Evolutionary conservation across 2,329 filamentous ascomycete species (phyloP), one percentile per base, ranked within the genome.

Genomic region (Monascus ruber): DNA sequence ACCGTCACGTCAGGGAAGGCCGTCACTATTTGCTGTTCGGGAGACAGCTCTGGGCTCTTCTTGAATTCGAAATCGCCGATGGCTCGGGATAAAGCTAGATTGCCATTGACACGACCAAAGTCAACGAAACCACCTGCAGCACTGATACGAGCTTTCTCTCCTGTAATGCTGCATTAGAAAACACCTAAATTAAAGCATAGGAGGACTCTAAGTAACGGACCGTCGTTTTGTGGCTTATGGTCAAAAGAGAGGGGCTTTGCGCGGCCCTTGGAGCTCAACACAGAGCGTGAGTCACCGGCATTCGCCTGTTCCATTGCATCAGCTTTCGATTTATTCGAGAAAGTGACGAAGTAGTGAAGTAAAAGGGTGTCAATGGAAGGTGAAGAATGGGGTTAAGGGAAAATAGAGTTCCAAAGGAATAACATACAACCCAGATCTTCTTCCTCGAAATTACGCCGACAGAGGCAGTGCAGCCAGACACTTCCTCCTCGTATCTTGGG

Each of bases 61-160:
- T 98, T 98, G 76, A 98, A 98, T 63, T 98, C 91, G 59, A 98
- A 98, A 64, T 98, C 91, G 53, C 91, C 91, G 64, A 98, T 95
- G 53, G 91, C 91, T 64, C 91, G 84, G 46, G 91, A 98, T 45
- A 98, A 73, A 35, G 91, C 91, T 34, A 98, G 78, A 65, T 98
- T 98, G 61, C 91, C 91, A 63, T 98, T 98, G 54, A 98, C 91
- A 59, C 91, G 85, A 47, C 91, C 91, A 60, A 96, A 98, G 64
- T 98, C 91, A 58, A 98, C 91, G 54, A 96, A 96, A 36, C 91
- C 91, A 60, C 91, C 91, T 34, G 91, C 91, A 42, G 89, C 88
- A 56, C 81, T 89, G 56, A 98, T 98, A 56, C 91, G 80, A 49
- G 88, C 88, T 68, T 94, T 96, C 69, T 98, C 91, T 60, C 80